Percentiles rank a stretch among this genome's conserved stretches.
phyloP scores from a whole-genome alignment of 2,329 filamentous ascomycete genomes.

The Escovopsis sp. region DNA sequence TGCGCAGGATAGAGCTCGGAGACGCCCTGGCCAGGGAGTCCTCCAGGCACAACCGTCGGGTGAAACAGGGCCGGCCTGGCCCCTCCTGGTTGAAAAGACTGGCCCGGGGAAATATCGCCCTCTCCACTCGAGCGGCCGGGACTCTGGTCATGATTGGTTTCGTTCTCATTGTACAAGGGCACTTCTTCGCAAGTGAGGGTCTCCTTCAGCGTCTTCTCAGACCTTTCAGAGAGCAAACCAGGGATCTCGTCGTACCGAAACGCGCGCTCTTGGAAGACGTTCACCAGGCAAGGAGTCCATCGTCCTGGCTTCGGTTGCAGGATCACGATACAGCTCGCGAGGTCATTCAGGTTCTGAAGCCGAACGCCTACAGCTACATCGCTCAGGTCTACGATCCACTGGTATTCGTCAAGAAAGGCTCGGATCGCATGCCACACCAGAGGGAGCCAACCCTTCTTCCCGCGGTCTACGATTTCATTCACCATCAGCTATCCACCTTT shows the following conservation, averaged over 20 bases:
- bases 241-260: slow-evolving; percentile 15
- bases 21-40: slow-evolving; percentile 50
- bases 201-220: slow-evolving; percentile 16
- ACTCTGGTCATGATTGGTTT: slow-evolving; percentile 59
- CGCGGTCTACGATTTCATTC: slow-evolving; percentile 47
- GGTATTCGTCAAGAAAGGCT: slow-evolving; percentile 54
- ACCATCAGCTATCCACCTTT: slow-evolving; percentile 43
- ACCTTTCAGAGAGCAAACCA: slow-evolving; percentile 8
- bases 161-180: slow-evolving; percentile 59
- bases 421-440: slow-evolving; percentile 44
- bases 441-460: slow-evolving; percentile 21
- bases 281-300: slow-evolving; percentile 61
- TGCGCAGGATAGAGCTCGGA: slow-evolving; percentile 58
- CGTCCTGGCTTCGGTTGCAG: slow-evolving; percentile 61
- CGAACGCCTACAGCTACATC: slow-evolving; percentile 53
- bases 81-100: slow-evolving; percentile 42
- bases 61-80: slow-evolving; percentile 10
- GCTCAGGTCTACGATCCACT: slow-evolving; percentile 62
- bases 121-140: slow-evolving; percentile 61
- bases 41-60: slow-evolving; percentile 21
- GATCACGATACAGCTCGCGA: slow-evolving; percentile 67
- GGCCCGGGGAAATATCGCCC: slow-evolving; percentile 46
- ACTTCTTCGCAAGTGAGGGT: slow-evolving; percentile 52
- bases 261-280: slow-evolving; percentile 39
- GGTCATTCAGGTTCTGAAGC: slow-evolving; percentile 62